Evolutionary conservation across 208 protist genomes (phyloP).

Genomic region (Crithidia bombi): DNA sequence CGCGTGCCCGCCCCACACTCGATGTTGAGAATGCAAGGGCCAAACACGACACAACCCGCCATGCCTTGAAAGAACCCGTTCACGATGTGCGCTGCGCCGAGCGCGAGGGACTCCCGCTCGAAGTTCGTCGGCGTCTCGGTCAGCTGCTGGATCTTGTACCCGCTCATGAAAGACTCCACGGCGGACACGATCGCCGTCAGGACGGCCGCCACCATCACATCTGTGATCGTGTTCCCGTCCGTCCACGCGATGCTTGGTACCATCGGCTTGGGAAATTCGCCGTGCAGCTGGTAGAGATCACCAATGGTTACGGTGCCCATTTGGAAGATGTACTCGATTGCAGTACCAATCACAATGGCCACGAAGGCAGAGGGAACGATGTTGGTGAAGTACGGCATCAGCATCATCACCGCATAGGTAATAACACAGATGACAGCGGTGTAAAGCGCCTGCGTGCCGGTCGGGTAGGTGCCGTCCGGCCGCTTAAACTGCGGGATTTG

Average conservation of each 20-base stretch:
- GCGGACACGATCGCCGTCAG: constrained; percentile 51
- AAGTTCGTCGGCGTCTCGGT: constrained; percentile 64
- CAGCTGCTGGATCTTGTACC: constrained; percentile 58
- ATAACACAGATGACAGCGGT: constrained; percentile 55
- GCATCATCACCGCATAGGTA: constrained; percentile 61
- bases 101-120: constrained; percentile 52
- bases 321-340: constrained; percentile 62
- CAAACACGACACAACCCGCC: constrained; percentile 56
- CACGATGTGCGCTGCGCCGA: constrained; percentile 53
- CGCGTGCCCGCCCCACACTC: constrained; percentile 54
- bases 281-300: constrained; percentile 53
- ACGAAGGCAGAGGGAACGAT: constrained; percentile 54
- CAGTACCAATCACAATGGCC: constrained; percentile 53
- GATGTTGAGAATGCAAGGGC: constrained; percentile 62
- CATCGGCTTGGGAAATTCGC: constrained; percentile 41
- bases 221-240: constrained; percentile 29
- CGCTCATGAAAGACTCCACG: constrained; percentile 63
- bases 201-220: constrained; percentile 51
- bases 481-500: constrained; percentile 55
- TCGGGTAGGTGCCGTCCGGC: constrained; percentile 43
- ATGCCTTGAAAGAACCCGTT: constrained; percentile 67
- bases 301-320: constrained; percentile 60
- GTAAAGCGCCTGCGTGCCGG: constrained; percentile 43
- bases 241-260: constrained; percentile 47
- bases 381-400: constrained; percentile 61